Evolutionary conservation across 2,329 filamentous ascomycete genomes (phyloP), one percentile per base, ranked within the genome.

Genomic region (Dothiorella sarmentorum): DNA sequence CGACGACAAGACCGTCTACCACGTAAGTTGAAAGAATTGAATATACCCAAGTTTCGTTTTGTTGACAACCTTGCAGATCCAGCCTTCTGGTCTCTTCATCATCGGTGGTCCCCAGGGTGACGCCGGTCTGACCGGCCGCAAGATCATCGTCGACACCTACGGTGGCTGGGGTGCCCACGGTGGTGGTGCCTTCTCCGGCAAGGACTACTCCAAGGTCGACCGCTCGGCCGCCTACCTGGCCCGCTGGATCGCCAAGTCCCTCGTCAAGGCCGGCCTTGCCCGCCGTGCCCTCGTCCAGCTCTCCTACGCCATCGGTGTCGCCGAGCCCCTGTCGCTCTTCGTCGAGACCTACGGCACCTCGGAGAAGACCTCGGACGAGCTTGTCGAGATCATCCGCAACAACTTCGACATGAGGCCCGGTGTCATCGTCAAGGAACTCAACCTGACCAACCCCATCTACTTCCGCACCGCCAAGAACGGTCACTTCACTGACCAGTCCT

Each of bases 171-270:
- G 94, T 82, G 94, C 94, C 70, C 94, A 99, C 85, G 94, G 94
- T 84, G 94, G 94, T 84, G 94, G 94, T 88, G 94, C 94, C 78
- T 99, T 99, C 89, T 97, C 94, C 71, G 94, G 94, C 73, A 99
- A 99, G 88, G 94, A 99, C 79, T 99, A 97, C 87, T 97, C 91
- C 85, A 99, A 99, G 86, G 94, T 99, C 79, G 94, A 99, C 76
- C 90, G 94, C 71, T 97, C 94, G 56, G 94, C 94, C 67, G 94
- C 94, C 73, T 99, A 99, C 82, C 87, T 97, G 68, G 92, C 85
- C 68, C 91, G 94, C 76, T 99, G 94, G 94, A 92, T 99, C 77
- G 94, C 94, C 81, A 99, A 99, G 86, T 99, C 94, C 40, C 85
- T 99, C 65, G 90, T 99, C 68, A 80, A 86, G 71, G 89, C 93